Percentiles rank a stretch among this genome's conserved stretches.
Evolutionary conservation across 208 protist genomes (phyloP).

Genomic region (Acanthamoeba culbertsoni): DNA sequence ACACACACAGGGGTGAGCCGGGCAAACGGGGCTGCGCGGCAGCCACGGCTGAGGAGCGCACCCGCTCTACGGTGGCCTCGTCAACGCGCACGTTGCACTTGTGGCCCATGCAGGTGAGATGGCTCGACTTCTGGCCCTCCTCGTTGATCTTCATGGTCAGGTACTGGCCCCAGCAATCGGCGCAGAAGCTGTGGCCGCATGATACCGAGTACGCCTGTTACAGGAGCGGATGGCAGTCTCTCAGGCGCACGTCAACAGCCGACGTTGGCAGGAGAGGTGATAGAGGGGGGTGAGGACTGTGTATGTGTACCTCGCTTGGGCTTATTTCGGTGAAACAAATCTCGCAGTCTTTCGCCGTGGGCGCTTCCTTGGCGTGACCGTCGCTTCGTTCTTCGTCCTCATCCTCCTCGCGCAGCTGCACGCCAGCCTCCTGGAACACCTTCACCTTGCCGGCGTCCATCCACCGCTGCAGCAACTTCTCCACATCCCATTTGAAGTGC

Average conservation of each 20-base stretch:
- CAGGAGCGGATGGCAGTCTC: not conserved
- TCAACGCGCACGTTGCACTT: slow-evolving; percentile 39
- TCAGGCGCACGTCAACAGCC: not conserved
- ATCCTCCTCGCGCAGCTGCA: not conserved
- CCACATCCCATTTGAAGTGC: slow-evolving; percentile 45
- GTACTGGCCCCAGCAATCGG: not conserved
- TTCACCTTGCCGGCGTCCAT: slow-evolving; percentile 20
- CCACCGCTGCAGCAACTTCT: slow-evolving; percentile 35
- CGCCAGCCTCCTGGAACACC: not conserved
- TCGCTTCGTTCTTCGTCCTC: not conserved
- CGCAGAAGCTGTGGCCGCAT: slow-evolving; percentile 15
- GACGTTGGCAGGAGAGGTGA: not conserved
- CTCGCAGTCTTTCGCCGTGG: not conserved
- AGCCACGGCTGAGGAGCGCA: not conserved
- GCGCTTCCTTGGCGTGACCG: not conserved
- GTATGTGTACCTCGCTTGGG: not conserved
- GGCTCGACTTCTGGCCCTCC: slow-evolving; percentile 32
- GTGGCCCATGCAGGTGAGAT: slow-evolving; percentile 15
- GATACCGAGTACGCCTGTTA: not conserved
- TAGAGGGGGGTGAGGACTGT: not conserved
- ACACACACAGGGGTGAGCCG: not conserved
- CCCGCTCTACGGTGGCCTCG: not conserved
- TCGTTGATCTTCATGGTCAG: slow-evolving; percentile 38
- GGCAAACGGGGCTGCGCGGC: not conserved
- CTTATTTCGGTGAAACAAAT: slow-evolving; percentile 14